These are phyloP conservation scores for Babesia gibsoni DNA, from an alignment of 169 alveolate genomes.

Conservation along the genomic window DNA sequence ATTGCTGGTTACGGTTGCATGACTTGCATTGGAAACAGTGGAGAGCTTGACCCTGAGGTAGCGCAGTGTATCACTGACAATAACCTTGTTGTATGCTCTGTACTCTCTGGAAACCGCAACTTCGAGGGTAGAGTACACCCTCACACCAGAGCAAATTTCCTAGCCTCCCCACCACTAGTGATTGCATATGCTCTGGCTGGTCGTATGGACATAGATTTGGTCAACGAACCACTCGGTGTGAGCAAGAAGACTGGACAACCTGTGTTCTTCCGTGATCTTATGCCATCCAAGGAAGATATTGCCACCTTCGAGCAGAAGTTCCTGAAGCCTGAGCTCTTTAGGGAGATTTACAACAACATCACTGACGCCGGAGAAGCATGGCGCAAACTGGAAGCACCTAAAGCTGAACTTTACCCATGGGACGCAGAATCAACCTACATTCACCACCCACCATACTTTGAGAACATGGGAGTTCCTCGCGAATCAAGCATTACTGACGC, in stretches of 20 bases:
- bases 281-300: constrained; percentile 89
- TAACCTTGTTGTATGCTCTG: constrained; percentile 91
- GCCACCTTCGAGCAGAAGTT: constrained; percentile 71
- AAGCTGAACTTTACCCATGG: constrained; percentile 89
- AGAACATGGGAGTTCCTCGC: constrained; percentile 70
- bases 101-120: constrained; percentile 93
- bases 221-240: constrained; percentile 86
- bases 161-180: constrained; percentile 96
- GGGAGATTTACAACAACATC: constrained; percentile 86
- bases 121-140: constrained; percentile 96
- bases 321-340: constrained; percentile 89
- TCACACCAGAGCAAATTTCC: constrained; percentile 91
- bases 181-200: constrained; percentile 96
- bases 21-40: constrained; percentile 97
- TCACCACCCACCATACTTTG: constrained; percentile 93
- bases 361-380: constrained; percentile 90
- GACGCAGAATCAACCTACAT: constrained; percentile 90
- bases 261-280: constrained; percentile 88
- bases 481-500: constrained; percentile 65
- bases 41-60: constrained; percentile 91
- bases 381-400: constrained; percentile 85
- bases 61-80: constrained; percentile 82
- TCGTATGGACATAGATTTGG: constrained; percentile 88
- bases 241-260: constrained; percentile 82
- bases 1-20: constrained; percentile 97